phyloP scores from a whole-genome alignment of 441 rosid genomes.

The Populus trichocarpa region DNA sequence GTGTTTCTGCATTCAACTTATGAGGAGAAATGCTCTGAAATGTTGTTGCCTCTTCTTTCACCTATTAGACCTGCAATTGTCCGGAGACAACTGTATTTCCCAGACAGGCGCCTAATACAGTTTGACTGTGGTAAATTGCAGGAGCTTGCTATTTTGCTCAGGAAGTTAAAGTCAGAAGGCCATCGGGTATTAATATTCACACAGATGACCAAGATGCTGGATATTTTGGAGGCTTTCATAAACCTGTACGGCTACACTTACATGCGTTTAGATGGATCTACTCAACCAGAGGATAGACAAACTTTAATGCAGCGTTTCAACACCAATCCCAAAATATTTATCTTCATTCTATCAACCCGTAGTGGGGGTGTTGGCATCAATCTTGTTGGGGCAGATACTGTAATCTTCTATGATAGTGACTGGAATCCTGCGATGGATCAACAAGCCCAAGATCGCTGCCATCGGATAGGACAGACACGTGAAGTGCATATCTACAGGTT shows the following conservation, averaged over 20 bases:
- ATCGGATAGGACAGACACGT: constrained; percentile 99
- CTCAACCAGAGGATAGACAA: constrained; percentile 99
- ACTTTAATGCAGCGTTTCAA: constrained; percentile 99
- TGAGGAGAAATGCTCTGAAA: constrained; percentile 61
- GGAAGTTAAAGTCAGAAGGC: constrained; percentile 92
- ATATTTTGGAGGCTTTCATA: constrained; percentile 95
- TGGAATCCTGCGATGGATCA: constrained; percentile 99
- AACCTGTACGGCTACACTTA: constrained; percentile 95
- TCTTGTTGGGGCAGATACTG: constrained; percentile 99
- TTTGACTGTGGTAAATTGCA: constrained; percentile 99
- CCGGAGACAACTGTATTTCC: constrained; percentile 93
- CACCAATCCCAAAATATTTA: constrained; percentile 96
- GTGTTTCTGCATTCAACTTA: constrained; percentile 62
- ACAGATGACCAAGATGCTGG: constrained; percentile 99
- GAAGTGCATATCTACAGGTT: constrained; percentile 96
- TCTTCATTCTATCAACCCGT: constrained; percentile 96
- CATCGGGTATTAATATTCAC: constrained; percentile 98
- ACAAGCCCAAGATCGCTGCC: constrained; percentile 99
- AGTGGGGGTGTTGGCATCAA: constrained; percentile 99
- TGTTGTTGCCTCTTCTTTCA: constrained; percentile 71
- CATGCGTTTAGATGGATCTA: constrained; percentile 99
- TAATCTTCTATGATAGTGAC: no score
- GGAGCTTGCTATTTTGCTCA: constrained; percentile 89
- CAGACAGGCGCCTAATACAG: constrained; percentile 95
- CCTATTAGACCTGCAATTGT: constrained; percentile 97